Conservation (phyloP, 2,329 filamentous ascomycete species). For the Fusarium camptoceras region DNA sequence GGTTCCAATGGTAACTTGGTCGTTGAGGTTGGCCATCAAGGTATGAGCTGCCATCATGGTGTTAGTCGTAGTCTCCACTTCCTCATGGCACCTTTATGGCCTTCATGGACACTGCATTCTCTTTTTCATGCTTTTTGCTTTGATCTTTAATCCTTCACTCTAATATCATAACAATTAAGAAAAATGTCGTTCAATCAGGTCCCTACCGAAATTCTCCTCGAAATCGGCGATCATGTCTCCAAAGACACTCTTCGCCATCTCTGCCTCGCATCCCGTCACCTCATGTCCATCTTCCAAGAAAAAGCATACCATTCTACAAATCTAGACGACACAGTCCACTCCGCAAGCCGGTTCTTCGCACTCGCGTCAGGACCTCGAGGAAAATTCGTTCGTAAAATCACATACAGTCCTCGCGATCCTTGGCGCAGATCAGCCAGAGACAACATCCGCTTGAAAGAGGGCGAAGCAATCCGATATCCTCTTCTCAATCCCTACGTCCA, state of each 20-base stretch:
- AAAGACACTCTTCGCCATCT: background rate
- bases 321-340: background rate
- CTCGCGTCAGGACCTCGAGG: background rate
- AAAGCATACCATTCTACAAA: background rate
- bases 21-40: background rate
- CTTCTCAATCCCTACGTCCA: background rate
- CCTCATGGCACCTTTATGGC: background rate
- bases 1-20: background rate
- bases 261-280: background rate
- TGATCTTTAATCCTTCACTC: no score
- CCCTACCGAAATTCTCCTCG: background rate
- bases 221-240: background rate
- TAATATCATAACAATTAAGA: background rate
- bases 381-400: background rate
- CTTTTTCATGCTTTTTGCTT: no score
- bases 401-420: constrained; percentile 1
- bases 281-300: background rate
- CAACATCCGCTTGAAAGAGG: background rate
- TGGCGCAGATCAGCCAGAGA: background rate
- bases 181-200: background rate
- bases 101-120: background rate
- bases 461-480: background rate
- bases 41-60: background rate
- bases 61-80: background rate
- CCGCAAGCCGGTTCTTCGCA: background rate